Conservation (phyloP, 2,329 filamentous ascomycete species). For the Hymenoscyphus scutula region DNA sequence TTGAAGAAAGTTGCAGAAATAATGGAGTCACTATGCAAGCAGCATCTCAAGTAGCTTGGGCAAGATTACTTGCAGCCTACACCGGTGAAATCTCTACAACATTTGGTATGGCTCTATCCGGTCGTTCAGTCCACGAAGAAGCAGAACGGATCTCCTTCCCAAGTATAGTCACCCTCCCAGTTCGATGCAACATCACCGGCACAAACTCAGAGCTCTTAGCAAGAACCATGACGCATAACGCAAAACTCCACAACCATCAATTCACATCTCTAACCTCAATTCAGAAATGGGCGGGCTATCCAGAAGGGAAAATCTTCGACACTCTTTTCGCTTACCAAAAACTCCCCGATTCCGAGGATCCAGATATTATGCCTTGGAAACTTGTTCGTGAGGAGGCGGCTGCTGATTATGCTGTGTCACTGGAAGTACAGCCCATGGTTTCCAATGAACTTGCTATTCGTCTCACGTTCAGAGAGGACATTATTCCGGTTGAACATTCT, state of each 20-base stretch:
- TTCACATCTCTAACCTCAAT: conserved; percentile 69
- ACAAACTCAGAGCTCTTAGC: conserved; percentile 58
- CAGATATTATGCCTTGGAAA: conserved; percentile 50
- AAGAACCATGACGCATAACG: conserved; percentile 64
- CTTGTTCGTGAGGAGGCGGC: conserved; percentile 63
- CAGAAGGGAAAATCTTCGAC: conserved; percentile 71
- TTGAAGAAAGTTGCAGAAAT: conserved; percentile 56
- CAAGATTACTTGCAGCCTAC: conserved; percentile 70
- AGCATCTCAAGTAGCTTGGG: conserved; percentile 75
- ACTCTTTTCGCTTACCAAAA: conserved; percentile 84
- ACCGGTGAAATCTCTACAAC: conserved; percentile 70
- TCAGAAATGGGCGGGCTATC: conserved; percentile 66
- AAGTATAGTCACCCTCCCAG: conserved; percentile 77
- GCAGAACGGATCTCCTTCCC: conserved; percentile 66
- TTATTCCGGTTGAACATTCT: conserved; percentile 69
- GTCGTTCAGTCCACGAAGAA: conserved; percentile 58
- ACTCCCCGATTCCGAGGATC: conserved; percentile 31
- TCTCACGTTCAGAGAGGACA: conserved; percentile 61
- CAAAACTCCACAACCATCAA: conserved; percentile 65
- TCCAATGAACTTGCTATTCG: conserved; percentile 55
- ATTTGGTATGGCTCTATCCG: conserved; percentile 80
- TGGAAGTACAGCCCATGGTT: conserved; percentile 66
- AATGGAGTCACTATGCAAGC: conserved; percentile 73
- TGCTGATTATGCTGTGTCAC: conserved; percentile 75
- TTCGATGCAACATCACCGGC: conserved; percentile 55